A percentile compares a stretch with the other conserved stretches of the same genome.
Evolutionary conservation across 2,329 filamentous ascomycete species (phyloP).

Genomic region (Ophioceras dolichostomum): DNA sequence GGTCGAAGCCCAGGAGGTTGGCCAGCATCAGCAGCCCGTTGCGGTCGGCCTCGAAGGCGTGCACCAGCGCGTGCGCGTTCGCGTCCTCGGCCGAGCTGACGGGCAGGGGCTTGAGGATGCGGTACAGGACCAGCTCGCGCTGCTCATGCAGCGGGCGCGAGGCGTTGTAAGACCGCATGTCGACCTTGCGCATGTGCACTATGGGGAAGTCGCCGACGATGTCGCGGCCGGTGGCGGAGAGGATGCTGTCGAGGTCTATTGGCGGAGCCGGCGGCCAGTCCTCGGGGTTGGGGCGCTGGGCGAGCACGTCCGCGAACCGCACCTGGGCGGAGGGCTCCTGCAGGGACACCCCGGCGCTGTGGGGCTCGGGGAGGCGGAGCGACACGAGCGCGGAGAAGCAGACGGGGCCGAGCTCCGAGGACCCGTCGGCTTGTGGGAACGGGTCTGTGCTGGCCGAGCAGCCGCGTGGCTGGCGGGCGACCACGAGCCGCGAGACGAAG

Average conservation of each 20-base stretch:
- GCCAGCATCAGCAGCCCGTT: slow-evolving; percentile 39
- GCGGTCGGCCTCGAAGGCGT: slow-evolving; percentile 39
- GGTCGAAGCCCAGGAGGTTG: slow-evolving; percentile 35
- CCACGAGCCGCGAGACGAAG: slow-evolving; percentile 37
- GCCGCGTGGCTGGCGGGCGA: slow-evolving; percentile 28
- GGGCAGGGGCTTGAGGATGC: slow-evolving; percentile 29
- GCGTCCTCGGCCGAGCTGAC: slow-evolving; percentile 12
- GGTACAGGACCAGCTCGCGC: slow-evolving; percentile 36
- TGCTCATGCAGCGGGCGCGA: slow-evolving; percentile 27
- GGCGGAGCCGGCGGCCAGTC: slow-evolving; percentile 33
- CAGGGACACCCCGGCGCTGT: slow-evolving; percentile 19
- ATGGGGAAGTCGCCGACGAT: slow-evolving; percentile 31
- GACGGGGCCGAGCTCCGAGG: slow-evolving; percentile 21
- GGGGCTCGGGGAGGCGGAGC: slow-evolving; percentile 29
- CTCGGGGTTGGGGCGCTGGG: slow-evolving; percentile 16
- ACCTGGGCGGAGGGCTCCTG: slow-evolving; percentile 28
- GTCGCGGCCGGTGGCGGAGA: slow-evolving; percentile 20
- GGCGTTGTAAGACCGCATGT: slow-evolving; percentile 33
- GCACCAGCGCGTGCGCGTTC: slow-evolving; percentile 33
- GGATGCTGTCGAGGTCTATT: slow-evolving; percentile 28
- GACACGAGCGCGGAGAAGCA: slow-evolving; percentile 40
- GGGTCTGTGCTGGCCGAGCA: slow-evolving; percentile 14
- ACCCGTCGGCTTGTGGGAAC: slow-evolving; percentile 26
- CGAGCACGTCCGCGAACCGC: slow-evolving; percentile 29
- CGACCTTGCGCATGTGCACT: slow-evolving; percentile 42